A percentile compares a stretch with the other conserved stretches of the same genome.
Conservation (phyloP, 305 asterid genomes). For the Petunia hybrid region DNA sequence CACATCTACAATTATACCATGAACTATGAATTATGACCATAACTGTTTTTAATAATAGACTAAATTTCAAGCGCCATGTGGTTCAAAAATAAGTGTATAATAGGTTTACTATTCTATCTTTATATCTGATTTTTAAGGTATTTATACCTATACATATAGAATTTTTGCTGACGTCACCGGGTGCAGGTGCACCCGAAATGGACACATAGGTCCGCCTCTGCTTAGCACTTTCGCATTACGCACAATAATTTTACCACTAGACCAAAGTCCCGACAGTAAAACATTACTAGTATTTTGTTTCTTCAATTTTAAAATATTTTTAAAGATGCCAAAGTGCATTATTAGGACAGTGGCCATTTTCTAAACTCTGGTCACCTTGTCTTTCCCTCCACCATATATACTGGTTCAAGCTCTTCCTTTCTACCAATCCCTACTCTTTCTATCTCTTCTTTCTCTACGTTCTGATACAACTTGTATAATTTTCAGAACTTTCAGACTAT, state of each 20-base stretch:
- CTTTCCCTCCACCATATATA: conserved; percentile 69
- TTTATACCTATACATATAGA: too few species aligned
- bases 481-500: conserved; percentile 45
- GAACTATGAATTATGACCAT: neutral
- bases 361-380: conserved; percentile 50
- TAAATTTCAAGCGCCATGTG: too few species aligned
- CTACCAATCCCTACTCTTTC: conserved; percentile 34
- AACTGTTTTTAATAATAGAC: too few species aligned
- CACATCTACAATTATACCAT: neutral
- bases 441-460: conserved; percentile 9
- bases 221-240: too few species aligned
- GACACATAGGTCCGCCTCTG: too few species aligned
- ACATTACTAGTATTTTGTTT: neutral
- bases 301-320: neutral
- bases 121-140: too few species aligned
- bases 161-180: too few species aligned
- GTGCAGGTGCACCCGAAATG: too few species aligned
- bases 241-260: too few species aligned
- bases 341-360: conserved; percentile 47
- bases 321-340: conserved; percentile 42
- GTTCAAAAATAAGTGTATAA: too few species aligned
- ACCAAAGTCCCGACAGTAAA: too few species aligned
- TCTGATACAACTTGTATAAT: conserved; percentile 41
- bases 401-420: conserved; percentile 45
- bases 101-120: too few species aligned